Evolutionary conservation across 1,284 basidiomycete genomes (phyloP), one percentile per base, ranked within the genome.

Genomic region (Fomitopsis palustris): DNA sequence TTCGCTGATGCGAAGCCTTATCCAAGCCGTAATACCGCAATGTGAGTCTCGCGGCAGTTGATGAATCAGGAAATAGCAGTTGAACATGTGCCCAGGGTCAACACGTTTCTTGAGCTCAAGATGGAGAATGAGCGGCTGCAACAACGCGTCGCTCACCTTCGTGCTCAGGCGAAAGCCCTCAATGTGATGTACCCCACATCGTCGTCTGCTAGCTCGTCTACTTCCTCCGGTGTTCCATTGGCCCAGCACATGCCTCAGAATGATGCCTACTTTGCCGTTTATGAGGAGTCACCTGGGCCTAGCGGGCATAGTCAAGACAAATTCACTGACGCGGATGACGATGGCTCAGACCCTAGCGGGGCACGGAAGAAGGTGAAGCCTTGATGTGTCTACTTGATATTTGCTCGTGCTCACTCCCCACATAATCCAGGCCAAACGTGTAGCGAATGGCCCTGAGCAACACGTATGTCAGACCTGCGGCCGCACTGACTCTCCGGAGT

Each of bases 391-490:
- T n/a, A 29, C 6, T 54, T 38, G 19, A 7, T 37, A n/a, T 9
- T 4, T 56, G 8, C 17, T 33, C 41, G 33, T 4, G 23, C 41
- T 42, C 29, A 25, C 8, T 52, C 9, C 29, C 43, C 45, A 38
- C 29, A 38, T 27, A 58, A 43, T 23, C 37, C 61, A 81, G 80
- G 62, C 76, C 57, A 85, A 83, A 71, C 85, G 85, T 69, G 65
- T 72, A n/a, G 76, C 82, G 60, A 57, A 57, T 29, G 23, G 59
- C 53, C 69, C 73, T 4, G 87, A 91, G 59, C 86, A 88, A 65
- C 81, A 90, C 67, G 88, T 92, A 7, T 93, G 91, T 68, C 78
- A 87, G 55, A 90, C 85, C 10, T 92, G 90, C 63, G 91, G 90
- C 23, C 81, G 87, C 56, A 92, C 88, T 0, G 89, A 91, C 70